A percentile compares a stretch with the other conserved stretches of the same genome.
Conservation (phyloP, 2,329 filamentous ascomycete species). For the Dichotomopilus funicola region DNA sequence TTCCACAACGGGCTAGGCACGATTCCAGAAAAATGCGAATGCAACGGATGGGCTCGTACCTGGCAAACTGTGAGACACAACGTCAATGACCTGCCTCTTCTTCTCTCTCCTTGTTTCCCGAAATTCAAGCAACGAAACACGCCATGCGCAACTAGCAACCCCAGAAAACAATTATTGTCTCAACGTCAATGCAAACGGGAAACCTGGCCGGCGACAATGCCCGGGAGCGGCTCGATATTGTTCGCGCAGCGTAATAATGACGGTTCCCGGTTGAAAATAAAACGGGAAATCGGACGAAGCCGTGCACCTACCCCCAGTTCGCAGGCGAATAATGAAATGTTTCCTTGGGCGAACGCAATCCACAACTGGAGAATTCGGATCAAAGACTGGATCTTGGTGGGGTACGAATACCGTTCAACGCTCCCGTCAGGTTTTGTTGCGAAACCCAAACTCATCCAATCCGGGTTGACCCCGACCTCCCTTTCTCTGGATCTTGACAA, state of each 20-base stretch:
- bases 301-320: slow-evolving; percentile 1
- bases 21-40: slow-evolving; percentile 17
- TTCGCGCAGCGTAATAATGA: slow-evolving; percentile 4
- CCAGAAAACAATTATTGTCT: not conserved
- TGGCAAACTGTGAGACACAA: slow-evolving; percentile 6
- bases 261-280: slow-evolving; percentile 4
- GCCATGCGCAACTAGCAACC: not conserved
- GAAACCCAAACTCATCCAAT: no score
- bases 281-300: not conserved
- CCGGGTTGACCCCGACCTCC: no score
- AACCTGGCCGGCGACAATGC: slow-evolving; percentile 1
- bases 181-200: no score
- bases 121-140: not conserved
- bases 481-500: no score
- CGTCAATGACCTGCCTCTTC: slow-evolving; percentile 1
- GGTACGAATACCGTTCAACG: no score
- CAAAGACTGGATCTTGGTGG: no score
- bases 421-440: no score
- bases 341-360: slow-evolving; percentile 1
- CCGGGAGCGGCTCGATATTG: slow-evolving; percentile 17
- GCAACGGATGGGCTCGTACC: slow-evolving; percentile 5
- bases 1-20: slow-evolving; percentile 13
- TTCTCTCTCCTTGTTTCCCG: not conserved
- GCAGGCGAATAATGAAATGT: not conserved
- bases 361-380: not conserved